These are phyloP conservation scores for Starmera caribaea DNA, from an alignment of 805 yeast genomes.

Conservation along the genomic window DNA sequence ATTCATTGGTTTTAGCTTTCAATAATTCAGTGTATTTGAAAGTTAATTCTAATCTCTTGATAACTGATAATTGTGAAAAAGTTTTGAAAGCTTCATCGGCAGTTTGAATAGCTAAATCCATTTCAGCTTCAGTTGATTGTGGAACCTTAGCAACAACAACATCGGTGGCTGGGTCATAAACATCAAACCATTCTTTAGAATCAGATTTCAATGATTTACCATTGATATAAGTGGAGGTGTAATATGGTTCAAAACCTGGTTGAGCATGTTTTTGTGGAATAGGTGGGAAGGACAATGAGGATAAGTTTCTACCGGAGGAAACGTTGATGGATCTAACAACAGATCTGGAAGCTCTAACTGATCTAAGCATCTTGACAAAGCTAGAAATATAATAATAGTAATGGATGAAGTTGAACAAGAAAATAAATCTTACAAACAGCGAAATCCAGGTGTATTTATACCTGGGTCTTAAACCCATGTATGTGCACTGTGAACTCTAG, in stretches of 20 bases:
- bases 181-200: constrained; percentile 52
- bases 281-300: constrained; percentile 16
- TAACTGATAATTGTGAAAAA: constrained; percentile 40
- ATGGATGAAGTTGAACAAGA: neutral
- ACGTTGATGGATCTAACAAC: constrained; percentile 1
- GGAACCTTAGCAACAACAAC: constrained; percentile 59
- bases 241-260: constrained; percentile 32
- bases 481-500: too few species aligned
- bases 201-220: constrained; percentile 38
- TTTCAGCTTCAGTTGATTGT: constrained; percentile 57
- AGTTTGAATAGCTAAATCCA: constrained; percentile 53
- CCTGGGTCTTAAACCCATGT: too few species aligned
- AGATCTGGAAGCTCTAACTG: constrained; percentile 1
- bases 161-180: constrained; percentile 71
- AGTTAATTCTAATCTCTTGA: constrained; percentile 52
- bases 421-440: too few species aligned
- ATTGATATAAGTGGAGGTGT: constrained; percentile 39
- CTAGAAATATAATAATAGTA: neutral
- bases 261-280: constrained; percentile 33
- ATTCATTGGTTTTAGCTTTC: constrained; percentile 54
- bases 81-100: constrained; percentile 52
- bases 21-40: constrained; percentile 60
- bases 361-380: constrained; percentile 1
- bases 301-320: constrained; percentile 3
- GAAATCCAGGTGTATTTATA: too few species aligned